phyloP scores from a whole-genome alignment of 768 basidiomycete genomes.

The Boletus rex-veris region DNA sequence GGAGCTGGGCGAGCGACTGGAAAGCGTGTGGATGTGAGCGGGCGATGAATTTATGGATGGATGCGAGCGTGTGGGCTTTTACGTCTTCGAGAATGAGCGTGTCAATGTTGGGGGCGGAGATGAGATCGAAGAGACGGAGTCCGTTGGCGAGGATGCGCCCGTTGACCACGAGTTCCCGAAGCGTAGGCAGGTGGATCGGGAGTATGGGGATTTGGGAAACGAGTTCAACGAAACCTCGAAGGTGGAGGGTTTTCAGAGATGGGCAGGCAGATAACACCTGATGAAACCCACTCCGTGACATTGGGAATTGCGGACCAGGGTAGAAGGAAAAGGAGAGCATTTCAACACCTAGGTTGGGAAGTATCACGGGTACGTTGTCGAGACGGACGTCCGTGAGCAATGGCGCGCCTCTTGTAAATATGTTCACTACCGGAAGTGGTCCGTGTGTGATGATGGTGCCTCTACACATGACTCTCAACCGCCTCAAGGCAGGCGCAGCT shows the following conservation, averaged over 20 bases:
- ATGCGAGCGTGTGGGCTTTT: conserved; percentile 22
- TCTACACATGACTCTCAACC: conserved; percentile 29
- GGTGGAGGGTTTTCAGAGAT: conserved; percentile 22
- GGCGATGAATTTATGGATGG: conserved; percentile 29
- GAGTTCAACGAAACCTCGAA: conserved; percentile 32
- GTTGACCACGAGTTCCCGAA: conserved; percentile 32
- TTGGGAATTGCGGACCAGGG: conserved; percentile 32
- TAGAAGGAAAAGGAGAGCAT: conserved; percentile 33
- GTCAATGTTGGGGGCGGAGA: conserved; percentile 32
- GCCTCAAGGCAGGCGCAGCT: conserved; percentile 25
- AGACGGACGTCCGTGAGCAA: conserved; percentile 32
- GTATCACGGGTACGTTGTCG: conserved; percentile 29
- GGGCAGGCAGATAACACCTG: conserved; percentile 20
- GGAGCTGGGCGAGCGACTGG: conserved; percentile 26
- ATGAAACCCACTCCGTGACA: conserved; percentile 24
- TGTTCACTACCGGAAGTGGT: conserved; percentile 17
- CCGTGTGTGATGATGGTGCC: conserved; percentile 29
- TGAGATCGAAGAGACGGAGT: conserved; percentile 31
- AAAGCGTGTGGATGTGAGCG: conserved; percentile 27
- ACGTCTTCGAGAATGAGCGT: conserved; percentile 31
- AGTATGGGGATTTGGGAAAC: conserved; percentile 14
- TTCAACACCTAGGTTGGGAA: conserved; percentile 20
- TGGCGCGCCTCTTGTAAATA: conserved; percentile 33
- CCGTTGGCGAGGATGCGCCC: conserved; percentile 29
- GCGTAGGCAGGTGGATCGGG: conserved; percentile 22